Evolutionary conservation across 257 asterid genomes (phyloP).

Genomic region (Nicotiana noctiflora): DNA sequence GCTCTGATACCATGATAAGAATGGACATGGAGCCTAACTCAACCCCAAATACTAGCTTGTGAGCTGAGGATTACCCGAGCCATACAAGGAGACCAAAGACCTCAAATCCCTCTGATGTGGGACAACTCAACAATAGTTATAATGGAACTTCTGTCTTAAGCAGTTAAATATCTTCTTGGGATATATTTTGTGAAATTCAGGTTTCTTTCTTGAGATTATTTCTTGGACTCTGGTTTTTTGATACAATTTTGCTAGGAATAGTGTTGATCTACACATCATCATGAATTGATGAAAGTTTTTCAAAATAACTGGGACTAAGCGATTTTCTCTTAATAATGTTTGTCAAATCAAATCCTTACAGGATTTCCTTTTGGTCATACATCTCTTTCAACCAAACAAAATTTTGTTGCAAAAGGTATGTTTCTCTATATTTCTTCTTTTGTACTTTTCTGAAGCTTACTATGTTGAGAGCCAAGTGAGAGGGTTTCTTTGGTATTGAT

Average conservation of each 20-base stretch:
- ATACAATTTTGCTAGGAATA: neutral
- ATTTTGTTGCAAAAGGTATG: constrained; percentile 88
- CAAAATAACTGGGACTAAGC: constrained; percentile 13
- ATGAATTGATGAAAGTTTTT: neutral
- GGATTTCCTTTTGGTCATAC: constrained; percentile 85
- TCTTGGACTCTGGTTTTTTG: neutral
- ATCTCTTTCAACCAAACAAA: constrained; percentile 77
- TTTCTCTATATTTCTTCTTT: constrained; percentile 14
- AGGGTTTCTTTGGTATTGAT: constrained; percentile 2
- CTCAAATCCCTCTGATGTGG: too few species aligned
- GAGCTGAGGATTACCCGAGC: too few species aligned
- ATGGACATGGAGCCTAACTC: too few species aligned
- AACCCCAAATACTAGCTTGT: too few species aligned
- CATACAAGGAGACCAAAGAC: too few species aligned
- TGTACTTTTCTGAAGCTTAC: constrained; percentile 5
- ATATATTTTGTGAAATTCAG: neutral
- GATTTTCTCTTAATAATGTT: constrained; percentile 2
- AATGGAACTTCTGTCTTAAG: neutral
- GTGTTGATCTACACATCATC: neutral
- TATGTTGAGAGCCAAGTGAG: constrained; percentile 13
- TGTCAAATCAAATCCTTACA: constrained; percentile 34
- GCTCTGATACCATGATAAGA: too few species aligned
- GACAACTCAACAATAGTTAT: too few species aligned
- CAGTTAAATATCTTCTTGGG: neutral
- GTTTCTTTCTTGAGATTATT: neutral